Evolutionary conservation across 2,329 filamentous ascomycete genomes (phyloP).

Genomic region (Diaporthe longicolla): DNA sequence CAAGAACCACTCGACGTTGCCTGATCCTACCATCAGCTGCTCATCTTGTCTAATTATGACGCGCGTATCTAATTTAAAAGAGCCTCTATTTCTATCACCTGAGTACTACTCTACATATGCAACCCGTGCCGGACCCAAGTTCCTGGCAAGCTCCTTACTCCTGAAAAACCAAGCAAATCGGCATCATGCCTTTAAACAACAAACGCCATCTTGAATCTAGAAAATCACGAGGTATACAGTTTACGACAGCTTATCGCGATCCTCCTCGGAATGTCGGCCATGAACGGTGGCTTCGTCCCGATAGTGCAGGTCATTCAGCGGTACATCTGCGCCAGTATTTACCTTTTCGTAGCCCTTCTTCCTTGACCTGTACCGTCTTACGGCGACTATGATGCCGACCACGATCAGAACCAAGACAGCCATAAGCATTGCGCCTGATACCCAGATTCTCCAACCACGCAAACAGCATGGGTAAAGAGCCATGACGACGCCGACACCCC

Average conservation of each 20-base stretch:
- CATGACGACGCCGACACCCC: constrained; percentile 49
- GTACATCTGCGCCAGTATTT: constrained; percentile 28
- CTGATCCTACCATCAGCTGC: neutral
- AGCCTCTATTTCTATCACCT: neutral
- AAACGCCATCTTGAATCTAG: neutral
- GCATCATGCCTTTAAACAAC: neutral
- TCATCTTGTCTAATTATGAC: neutral
- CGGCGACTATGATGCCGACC: neutral
- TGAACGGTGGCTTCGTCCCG: neutral
- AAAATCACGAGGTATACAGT: neutral
- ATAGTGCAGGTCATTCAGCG: constrained; percentile 27
- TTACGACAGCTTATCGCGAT: neutral
- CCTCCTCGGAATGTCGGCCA: neutral
- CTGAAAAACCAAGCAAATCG: too few relatives aligned
- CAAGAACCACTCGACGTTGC: neutral
- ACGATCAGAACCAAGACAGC: constrained; percentile 35
- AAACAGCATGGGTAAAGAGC: constrained; percentile 53
- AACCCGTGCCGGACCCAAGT: neutral
- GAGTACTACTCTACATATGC: neutral
- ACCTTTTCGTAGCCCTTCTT: constrained; percentile 38
- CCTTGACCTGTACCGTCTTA: constrained; percentile 36
- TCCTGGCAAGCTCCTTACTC: neutral
- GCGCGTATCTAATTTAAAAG: neutral
- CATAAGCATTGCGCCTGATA: constrained; percentile 45
- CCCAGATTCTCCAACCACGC: constrained; percentile 52